A percentile compares a stretch with the other conserved stretches of the same genome.
Conservation (phyloP, 208 protist species). For the Leishmania amazonensis region DNA sequence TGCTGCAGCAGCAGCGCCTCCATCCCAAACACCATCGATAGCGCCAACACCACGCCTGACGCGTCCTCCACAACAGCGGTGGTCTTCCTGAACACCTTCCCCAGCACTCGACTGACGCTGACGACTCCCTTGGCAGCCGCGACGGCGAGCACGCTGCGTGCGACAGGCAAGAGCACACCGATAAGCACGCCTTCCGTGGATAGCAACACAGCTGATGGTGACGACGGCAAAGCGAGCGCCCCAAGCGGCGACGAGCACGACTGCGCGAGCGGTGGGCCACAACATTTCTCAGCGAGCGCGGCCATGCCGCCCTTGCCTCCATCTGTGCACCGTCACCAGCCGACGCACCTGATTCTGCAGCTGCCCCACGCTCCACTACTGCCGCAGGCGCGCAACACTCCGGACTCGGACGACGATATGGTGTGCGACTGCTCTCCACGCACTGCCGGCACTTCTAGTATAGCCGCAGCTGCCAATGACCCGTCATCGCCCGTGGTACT, state of each 20-base stretch:
- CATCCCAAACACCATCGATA: not conserved
- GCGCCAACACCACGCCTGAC: slow-evolving; percentile 2
- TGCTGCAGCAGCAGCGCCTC: slow-evolving; percentile 7
- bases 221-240: not conserved
- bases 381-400: not conserved
- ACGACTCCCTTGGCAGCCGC: not conserved
- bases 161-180: not conserved
- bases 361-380: not conserved
- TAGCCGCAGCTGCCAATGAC: not conserved
- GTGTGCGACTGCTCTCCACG: not conserved
- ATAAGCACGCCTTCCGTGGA: not conserved
- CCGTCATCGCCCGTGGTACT: not conserved
- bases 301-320: slow-evolving; percentile 26
- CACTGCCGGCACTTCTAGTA: too few relatives aligned
- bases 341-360: slow-evolving; percentile 22
- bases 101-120: slow-evolving; percentile 7
- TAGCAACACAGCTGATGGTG: not conserved
- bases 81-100: not conserved
- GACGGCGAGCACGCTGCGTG: not conserved
- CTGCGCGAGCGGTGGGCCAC: not conserved
- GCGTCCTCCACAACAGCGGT: not conserved
- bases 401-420: slow-evolving; percentile 3
- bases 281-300: not conserved
- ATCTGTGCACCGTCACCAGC: slow-evolving; percentile 25
- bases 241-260: not conserved